phyloP scores from a whole-genome alignment of 2,329 filamentous ascomycete genomes.

The Aspergillus proliferans region DNA sequence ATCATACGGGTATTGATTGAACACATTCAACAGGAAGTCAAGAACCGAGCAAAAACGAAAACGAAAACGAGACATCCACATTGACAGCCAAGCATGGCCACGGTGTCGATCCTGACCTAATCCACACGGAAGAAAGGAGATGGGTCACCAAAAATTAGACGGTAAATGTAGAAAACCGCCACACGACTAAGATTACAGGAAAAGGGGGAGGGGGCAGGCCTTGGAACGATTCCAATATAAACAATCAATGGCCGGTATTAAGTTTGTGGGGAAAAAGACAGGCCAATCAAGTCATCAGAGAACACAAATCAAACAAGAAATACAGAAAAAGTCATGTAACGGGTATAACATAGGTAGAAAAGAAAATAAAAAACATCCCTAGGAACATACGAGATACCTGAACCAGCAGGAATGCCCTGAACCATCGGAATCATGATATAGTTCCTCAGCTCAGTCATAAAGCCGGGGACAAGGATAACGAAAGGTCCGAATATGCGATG shows the following conservation, averaged over 20 bases:
- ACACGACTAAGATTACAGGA: conserved; percentile 2
- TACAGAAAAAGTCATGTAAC: background rate
- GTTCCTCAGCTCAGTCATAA: background rate
- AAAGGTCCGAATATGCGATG: too few species aligned
- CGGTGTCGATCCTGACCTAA: background rate
- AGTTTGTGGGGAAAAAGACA: background rate
- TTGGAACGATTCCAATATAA: background rate
- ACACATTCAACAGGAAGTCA: background rate
- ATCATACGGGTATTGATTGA: background rate
- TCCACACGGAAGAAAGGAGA: background rate
- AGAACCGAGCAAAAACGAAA: background rate
- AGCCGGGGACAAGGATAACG: background rate
- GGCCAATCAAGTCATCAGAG: background rate
- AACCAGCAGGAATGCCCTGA: background rate
- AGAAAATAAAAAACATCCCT: background rate
- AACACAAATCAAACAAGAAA: background rate
- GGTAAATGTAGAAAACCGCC: background rate
- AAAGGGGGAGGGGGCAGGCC: background rate
- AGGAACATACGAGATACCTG: background rate
- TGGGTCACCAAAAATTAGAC: background rate
- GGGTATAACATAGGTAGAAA: background rate
- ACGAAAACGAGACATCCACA: background rate
- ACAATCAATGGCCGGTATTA: too few species aligned
- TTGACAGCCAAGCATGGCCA: background rate
- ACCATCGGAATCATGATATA: background rate